Evolutionary conservation across 352 stramenopile species (phyloP).

Genomic region (Pythium insidiosum): DNA sequence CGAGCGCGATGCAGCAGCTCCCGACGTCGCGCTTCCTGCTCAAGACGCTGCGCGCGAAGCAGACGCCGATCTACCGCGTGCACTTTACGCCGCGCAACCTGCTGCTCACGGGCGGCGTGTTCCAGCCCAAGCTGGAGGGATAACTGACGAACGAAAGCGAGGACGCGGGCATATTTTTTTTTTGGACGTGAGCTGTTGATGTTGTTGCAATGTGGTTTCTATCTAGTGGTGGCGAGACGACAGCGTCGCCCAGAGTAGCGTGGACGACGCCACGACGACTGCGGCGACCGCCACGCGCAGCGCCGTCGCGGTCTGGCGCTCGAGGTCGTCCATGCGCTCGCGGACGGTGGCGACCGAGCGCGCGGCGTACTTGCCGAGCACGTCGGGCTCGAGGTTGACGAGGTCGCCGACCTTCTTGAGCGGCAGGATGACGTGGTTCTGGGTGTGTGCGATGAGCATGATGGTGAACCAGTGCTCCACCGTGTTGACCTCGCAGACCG

Average conservation of each 20-base stretch:
- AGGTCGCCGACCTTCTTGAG: constrained; percentile 82
- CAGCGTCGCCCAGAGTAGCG: constrained; percentile 20
- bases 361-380: constrained; percentile 89
- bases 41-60: constrained; percentile 80
- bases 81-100: constrained; percentile 80
- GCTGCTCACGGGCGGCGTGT: constrained; percentile 64
- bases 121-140: constrained; percentile 46
- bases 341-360: constrained; percentile 59
- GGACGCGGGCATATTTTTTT: not conserved
- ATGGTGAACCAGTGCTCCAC: constrained; percentile 94
- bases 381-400: constrained; percentile 91
- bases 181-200: not conserved
- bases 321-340: constrained; percentile 48
- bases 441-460: constrained; percentile 98
- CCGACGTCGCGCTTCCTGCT: constrained; percentile 68
- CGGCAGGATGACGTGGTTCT: constrained; percentile 95
- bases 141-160: constrained; percentile 4
- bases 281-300: constrained; percentile 24
- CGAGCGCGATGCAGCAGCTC: constrained; percentile 39
- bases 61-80: constrained; percentile 77
- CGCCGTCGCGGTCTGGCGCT: constrained; percentile 35
- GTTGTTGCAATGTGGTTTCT: too few relatives aligned
- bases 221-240: constrained; percentile 18
- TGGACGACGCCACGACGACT: constrained; percentile 14
- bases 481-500: constrained; percentile 89